Base-by-base conservation (phyloP, 331 rosid species). In the Rhamnella rubrinervis region DNA sequence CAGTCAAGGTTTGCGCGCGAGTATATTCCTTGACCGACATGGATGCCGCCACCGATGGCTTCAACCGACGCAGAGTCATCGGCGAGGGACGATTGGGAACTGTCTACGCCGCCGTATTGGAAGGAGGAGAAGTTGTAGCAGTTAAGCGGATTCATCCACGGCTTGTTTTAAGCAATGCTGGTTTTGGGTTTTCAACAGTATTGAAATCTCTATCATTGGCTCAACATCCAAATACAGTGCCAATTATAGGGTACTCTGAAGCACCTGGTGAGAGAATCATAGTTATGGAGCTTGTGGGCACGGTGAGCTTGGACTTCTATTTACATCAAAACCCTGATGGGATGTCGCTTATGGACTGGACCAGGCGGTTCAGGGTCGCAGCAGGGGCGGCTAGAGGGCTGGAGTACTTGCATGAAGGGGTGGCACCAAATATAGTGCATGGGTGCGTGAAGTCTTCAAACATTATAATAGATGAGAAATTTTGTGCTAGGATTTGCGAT, bases 371-470 rank as follows among this genome's bases (percentile, higher is more conserved):
- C 6, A 81, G 73, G 37, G 88, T 88, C 51, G 96, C 92, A 16
- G 90, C 97, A 0, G 96, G 92, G 8, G 88, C 82, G n/a, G 98
- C 92, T 4, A 83, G 89, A 67, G 98, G 98, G 67, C 77, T 93
- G 7, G 81, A 90, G 62, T 88, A 90, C 47, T 59, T 93, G 60
- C 98, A 93, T 59, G 83, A 93, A 78, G 91, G 84, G 5, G 81
- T 80, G 25, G 83, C 85, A 10, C 98, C 97, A 26, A 80, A 75
- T 70, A 79, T 93, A 13, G 81, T 90, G 6, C 98, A 93, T 59
- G 97, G 98, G 9, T 86, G 91, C 71, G 80, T 90, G 8, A 90
- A 90, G 85, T 77, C 96, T 18, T 88, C 92, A 8, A 87, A 90
- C 58, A 65, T 93, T 63, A 75, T 88, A 8, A 81, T 88, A 25